Conservation (phyloP, 768 basidiomycete genomes). For the Dioszegia crocea region DNA sequence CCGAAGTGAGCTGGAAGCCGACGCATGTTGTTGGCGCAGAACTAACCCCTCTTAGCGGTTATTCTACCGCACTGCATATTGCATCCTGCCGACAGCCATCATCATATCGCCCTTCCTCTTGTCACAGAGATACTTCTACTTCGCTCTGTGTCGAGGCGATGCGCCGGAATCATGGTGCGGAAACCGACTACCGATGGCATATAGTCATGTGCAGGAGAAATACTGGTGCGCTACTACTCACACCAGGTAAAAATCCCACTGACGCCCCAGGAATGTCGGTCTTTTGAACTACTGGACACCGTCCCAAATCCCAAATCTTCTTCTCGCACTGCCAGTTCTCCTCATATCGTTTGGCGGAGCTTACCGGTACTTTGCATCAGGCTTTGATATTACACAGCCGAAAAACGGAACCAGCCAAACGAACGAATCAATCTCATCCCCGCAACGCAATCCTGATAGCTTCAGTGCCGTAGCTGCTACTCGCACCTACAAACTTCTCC, state of each 20-base stretch:
- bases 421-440: too few relatives aligned
- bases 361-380: not conserved
- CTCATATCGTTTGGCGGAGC: conserved; percentile 41
- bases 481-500: conserved; percentile 48
- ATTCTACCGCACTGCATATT: conserved; percentile 40
- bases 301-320: conserved; percentile 80
- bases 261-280: conserved; percentile 61
- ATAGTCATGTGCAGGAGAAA: conserved; percentile 69
- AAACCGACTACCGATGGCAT: conserved; percentile 62
- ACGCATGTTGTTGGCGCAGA: not conserved
- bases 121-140: conserved; percentile 68
- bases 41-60: not conserved
- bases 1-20: not conserved
- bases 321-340: conserved; percentile 71
- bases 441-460: too few relatives aligned
- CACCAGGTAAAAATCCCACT: too few relatives aligned
- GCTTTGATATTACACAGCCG: not conserved
- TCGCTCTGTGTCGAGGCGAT: conserved; percentile 58
- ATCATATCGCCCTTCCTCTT: conserved; percentile 64
- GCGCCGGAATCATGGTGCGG: conserved; percentile 64
- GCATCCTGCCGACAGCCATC: conserved; percentile 54
- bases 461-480: not conserved
- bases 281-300: conserved; percentile 80
- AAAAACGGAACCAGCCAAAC: too few relatives aligned
- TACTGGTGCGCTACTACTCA: conserved; percentile 60